A percentile compares a stretch with the other conserved stretches of the same genome.
Conservation (phyloP, 331 rosid genomes). For the Malus hybrid region DNA sequence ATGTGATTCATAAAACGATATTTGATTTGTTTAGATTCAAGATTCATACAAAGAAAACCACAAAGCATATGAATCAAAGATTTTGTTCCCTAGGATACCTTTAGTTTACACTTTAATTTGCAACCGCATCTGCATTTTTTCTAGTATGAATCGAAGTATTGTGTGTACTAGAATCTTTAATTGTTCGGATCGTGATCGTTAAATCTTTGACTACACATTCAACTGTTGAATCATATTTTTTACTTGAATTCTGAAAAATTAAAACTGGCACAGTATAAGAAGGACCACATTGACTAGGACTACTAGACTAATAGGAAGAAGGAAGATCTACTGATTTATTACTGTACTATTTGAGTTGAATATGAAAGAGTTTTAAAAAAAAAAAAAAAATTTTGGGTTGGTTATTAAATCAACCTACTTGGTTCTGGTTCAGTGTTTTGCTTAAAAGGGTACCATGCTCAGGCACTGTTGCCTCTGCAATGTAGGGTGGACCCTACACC, state of each 20-base stretch:
- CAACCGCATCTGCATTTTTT: not conserved
- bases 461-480: not conserved
- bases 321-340: not conserved
- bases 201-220: no score
- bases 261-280: not conserved
- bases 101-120: not conserved
- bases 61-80: not conserved
- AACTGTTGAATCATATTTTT: no score
- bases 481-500: not conserved
- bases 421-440: not conserved
- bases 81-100: no score
- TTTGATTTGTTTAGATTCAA: not conserved
- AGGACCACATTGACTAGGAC: not conserved
- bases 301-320: not conserved
- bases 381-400: not conserved
- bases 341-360: not conserved
- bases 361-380: not conserved
- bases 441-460: not conserved
- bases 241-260: not conserved
- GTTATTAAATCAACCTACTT: not conserved
- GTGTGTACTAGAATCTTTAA: no score
- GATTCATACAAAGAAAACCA: not conserved
- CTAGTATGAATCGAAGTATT: no score
- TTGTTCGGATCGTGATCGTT: no score
- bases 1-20: not conserved